phyloP scores from a whole-genome alignment of 345 rosid species.

The Leavenworthia alabamica region DNA sequence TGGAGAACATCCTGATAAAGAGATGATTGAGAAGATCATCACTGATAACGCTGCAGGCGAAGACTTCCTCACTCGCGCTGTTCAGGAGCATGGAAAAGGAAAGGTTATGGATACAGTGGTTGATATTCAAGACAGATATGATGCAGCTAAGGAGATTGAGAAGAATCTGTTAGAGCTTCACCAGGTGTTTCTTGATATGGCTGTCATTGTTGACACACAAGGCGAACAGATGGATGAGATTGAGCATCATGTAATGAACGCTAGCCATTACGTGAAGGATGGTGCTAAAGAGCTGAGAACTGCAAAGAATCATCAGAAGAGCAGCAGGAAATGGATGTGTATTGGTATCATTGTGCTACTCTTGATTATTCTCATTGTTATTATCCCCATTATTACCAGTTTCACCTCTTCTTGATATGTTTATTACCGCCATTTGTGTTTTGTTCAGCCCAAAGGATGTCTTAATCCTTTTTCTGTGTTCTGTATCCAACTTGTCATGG shows the following conservation, averaged over 20 bases:
- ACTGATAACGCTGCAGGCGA: conserved; percentile 63
- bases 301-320: conserved; percentile 64
- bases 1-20: conserved; percentile 78
- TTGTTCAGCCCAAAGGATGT: conserved; percentile 10
- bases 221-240: conserved; percentile 95
- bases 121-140: conserved; percentile 89
- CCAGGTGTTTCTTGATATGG: conserved; percentile 91
- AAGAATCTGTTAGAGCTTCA: conserved; percentile 89
- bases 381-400: conserved; percentile 68
- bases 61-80: conserved; percentile 58
- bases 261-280: conserved; percentile 68
- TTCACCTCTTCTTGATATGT: conserved; percentile 58
- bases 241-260: conserved; percentile 82
- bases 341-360: conserved; percentile 60
- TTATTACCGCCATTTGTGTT: background rate
- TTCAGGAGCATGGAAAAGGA: conserved; percentile 93
- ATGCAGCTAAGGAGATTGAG: conserved; percentile 86
- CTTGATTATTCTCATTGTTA: conserved; percentile 54
- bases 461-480: conserved; percentile 29
- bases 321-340: conserved; percentile 80
- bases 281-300: conserved; percentile 69
- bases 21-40: conserved; percentile 76
- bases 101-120: conserved; percentile 82
- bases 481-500: background rate
- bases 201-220: conserved; percentile 88